phyloP scores from a whole-genome alignment of 768 basidiomycete genomes.

The Tylopilus felleus region DNA sequence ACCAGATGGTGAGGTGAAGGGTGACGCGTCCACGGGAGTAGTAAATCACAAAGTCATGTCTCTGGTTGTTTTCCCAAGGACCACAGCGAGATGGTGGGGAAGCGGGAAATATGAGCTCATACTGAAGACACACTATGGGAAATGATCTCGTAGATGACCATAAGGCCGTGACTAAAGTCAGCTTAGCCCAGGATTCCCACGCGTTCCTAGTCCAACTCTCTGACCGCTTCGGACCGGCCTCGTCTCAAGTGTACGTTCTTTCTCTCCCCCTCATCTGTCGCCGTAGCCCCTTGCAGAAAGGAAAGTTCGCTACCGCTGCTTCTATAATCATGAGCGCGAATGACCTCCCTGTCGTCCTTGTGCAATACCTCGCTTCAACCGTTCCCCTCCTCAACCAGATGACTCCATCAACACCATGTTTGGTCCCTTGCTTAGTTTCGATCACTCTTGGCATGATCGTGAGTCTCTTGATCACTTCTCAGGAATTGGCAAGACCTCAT shows the following conservation, averaged over 20 bases:
- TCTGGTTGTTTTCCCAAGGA: no score
- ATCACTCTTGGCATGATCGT: conserved; percentile 96
- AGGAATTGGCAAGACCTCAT: background rate
- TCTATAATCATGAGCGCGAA: conserved; percentile 95
- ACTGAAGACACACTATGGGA: no score
- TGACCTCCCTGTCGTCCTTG: conserved; percentile 89
- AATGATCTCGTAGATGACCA: no score
- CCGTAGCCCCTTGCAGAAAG: conserved; percentile 35
- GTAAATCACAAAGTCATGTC: no score
- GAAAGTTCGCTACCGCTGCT: conserved; percentile 76
- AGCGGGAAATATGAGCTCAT: no score
- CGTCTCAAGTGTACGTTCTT: conserved; percentile 61
- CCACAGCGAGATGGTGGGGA: no score
- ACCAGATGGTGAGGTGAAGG: no score
- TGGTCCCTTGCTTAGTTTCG: conserved; percentile 85
- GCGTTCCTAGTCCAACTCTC: no score
- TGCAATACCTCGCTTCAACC: conserved; percentile 83
- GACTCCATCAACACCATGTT: conserved; percentile 88
- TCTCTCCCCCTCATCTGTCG: background rate
- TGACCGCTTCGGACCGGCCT: no score
- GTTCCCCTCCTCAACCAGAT: conserved; percentile 73
- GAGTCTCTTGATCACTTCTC: conserved; percentile 27
- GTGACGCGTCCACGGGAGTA: no score
- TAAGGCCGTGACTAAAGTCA: no score
- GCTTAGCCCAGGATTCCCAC: no score